Evolutionary conservation across 495 filamentous ascomycete genomes (phyloP).

Genomic region (Clavariopsis aquatica): DNA sequence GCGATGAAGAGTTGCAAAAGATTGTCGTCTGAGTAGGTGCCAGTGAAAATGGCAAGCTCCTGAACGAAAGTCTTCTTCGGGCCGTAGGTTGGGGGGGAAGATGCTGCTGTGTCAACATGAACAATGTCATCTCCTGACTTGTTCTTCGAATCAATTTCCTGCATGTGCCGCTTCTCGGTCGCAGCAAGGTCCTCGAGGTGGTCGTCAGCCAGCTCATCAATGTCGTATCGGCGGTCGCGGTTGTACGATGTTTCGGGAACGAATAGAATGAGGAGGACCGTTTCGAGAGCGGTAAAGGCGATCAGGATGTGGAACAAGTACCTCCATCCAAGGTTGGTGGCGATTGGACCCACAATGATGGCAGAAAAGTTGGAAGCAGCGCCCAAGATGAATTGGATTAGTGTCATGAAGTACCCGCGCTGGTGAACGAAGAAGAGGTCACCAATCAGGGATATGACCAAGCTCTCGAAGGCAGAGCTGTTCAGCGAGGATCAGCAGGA

Average conservation of each 20-base stretch:
- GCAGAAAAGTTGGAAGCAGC: conserved; percentile 34
- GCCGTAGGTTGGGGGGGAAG: conserved; percentile 7
- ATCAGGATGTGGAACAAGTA: conserved; percentile 40
- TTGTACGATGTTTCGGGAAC: conserved; percentile 37
- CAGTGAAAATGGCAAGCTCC: conserved; percentile 31
- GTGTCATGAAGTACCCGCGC: conserved; percentile 32
- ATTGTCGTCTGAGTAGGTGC: conserved; percentile 34
- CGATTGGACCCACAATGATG: conserved; percentile 36
- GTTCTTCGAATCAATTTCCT: neutral
- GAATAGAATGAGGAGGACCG: conserved; percentile 30
- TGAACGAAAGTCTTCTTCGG: conserved; percentile 38
- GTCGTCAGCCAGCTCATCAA: conserved; percentile 33
- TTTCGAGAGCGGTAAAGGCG: conserved; percentile 28
- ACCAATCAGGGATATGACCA: conserved; percentile 33
- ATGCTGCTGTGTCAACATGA: conserved; percentile 14
- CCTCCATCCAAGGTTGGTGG: conserved; percentile 34
- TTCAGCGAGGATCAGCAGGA: neutral
- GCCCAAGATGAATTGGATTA: conserved; percentile 35
- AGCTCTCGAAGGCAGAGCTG: conserved; percentile 35
- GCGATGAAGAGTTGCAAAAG: conserved; percentile 36
- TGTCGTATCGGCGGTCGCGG: conserved; percentile 35
- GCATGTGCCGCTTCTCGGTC: conserved; percentile 22
- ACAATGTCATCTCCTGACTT: conserved; percentile 6
- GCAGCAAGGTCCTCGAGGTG: conserved; percentile 29
- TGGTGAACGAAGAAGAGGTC: conserved; percentile 40